Conservation (phyloP, 192 early-diverging fungal genomes). For the Globomyces pollinis-pini region DNA sequence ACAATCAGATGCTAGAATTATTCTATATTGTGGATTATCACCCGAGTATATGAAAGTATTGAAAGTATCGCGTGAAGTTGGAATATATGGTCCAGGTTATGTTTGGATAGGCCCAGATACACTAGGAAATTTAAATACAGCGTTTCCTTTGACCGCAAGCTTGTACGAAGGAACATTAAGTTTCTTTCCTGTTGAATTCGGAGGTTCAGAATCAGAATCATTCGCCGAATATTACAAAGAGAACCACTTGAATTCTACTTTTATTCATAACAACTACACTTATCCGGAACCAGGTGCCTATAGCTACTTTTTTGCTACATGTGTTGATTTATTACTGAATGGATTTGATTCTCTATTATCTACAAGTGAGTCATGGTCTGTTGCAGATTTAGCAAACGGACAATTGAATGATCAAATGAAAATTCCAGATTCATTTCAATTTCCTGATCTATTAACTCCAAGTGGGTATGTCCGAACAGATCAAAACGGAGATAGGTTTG, state of each 20-base stretch:
- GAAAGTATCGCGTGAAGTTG: not conserved
- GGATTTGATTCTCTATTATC: not conserved
- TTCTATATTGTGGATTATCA: slow-evolving; percentile 1
- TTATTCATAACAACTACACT: not conserved
- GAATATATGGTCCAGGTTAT: slow-evolving; percentile 1
- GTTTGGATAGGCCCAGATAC: slow-evolving; percentile 2
- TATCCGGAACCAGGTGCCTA: not conserved
- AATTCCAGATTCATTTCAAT: not conserved
- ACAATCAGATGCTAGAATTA: slow-evolving; percentile 1
- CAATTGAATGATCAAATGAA: not conserved
- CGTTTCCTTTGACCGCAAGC: not conserved
- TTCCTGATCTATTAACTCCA: not conserved
- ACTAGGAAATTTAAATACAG: not conserved
- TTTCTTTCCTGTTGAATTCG: not conserved
- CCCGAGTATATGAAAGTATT: not conserved
- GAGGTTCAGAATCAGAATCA: not conserved
- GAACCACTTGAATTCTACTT: not conserved
- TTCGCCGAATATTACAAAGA: slow-evolving; percentile 6
- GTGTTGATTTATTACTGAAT: not conserved
- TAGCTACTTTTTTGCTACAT: not conserved
- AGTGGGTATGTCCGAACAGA: not conserved
- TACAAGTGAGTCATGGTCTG: not conserved
- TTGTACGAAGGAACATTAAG: not conserved
- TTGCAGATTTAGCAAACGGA: not conserved
- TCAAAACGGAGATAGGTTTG: not conserved